These are phyloP conservation scores for Euptelea pleiosperma DNA, from an alignment of 164 flowering plant species.

Conservation along the genomic window DNA sequence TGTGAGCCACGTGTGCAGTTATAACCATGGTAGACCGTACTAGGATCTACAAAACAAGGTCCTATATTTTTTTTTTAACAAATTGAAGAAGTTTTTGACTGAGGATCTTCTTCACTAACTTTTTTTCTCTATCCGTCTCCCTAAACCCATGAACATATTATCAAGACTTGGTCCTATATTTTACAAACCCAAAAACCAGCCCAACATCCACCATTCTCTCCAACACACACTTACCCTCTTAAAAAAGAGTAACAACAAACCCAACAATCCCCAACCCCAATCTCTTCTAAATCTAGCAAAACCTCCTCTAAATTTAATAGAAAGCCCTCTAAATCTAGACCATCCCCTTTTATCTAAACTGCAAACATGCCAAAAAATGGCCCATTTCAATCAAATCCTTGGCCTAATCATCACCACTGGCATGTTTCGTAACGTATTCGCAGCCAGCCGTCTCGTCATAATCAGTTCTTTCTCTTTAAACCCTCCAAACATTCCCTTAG, in stretches of 20 bases:
- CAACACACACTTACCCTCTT: neutral
- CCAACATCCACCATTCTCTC: neutral
- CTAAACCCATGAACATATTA: neutral
- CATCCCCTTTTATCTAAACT: constrained; percentile 22
- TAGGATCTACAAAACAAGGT: no score
- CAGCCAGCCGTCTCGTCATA: constrained; percentile 18
- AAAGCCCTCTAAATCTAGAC: constrained; percentile 8
- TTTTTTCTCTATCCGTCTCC: neutral
- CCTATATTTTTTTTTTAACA: no score
- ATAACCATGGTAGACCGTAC: no score
- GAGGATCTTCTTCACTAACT: no score
- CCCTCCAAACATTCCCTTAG: constrained; percentile 10
- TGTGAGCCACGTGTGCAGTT: no score
- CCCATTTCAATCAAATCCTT: constrained; percentile 24
- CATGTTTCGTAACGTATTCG: constrained; percentile 13
- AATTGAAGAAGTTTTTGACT: no score
- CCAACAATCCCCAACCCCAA: constrained; percentile 3
- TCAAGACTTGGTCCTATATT: neutral
- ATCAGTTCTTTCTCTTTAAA: constrained; percentile 8
- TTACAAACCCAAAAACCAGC: neutral
- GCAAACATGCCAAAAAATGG: constrained; percentile 12
- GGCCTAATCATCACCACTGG: constrained; percentile 17
- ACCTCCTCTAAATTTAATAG: neutral
- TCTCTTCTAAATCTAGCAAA: neutral
- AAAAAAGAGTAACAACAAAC: neutral